phyloP scores from a whole-genome alignment of 805 yeast genomes.

The Starmerella vaccinii region DNA sequence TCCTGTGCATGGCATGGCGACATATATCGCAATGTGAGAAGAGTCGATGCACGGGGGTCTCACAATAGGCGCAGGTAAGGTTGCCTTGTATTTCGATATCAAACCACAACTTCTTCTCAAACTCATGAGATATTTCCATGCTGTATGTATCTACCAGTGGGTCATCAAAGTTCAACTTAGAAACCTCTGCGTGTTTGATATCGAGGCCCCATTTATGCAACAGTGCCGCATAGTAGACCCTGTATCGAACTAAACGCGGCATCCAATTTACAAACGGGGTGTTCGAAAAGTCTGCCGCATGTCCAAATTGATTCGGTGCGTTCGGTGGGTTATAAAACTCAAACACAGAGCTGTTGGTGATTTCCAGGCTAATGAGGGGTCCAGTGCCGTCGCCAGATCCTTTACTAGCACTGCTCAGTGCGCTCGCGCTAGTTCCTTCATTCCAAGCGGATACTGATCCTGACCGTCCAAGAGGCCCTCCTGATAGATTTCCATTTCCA shows the following conservation, averaged over 20 bases:
- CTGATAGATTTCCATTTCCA: background rate
- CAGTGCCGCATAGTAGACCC: slow-evolving; percentile 68
- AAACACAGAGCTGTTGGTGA: background rate
- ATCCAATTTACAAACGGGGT: slow-evolving; percentile 9
- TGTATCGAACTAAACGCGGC: slow-evolving; percentile 29
- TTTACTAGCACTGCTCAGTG: background rate
- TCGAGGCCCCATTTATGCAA: slow-evolving; percentile 77
- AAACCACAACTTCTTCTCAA: background rate
- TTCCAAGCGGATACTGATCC: background rate
- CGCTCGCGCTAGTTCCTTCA: background rate
- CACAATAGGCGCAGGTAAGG: slow-evolving; percentile 55
- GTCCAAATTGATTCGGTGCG: background rate
- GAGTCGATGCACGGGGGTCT: slow-evolving; percentile 46
- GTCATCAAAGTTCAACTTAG: slow-evolving; percentile 49
- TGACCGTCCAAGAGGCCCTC: background rate
- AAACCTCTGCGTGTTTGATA: slow-evolving; percentile 63
- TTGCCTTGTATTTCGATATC: slow-evolving; percentile 21
- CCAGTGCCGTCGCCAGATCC: background rate
- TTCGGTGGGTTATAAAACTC: background rate
- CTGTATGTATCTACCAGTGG: slow-evolving; percentile 5
- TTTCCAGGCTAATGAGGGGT: background rate
- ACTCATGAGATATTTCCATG: background rate
- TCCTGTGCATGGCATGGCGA: slow-evolving; percentile 67
- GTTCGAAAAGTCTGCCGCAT: background rate
- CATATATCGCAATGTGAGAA: slow-evolving; percentile 62